Evolutionary conservation across 345 rosid genomes (phyloP).

Genomic region (Salix arbutifolia): DNA sequence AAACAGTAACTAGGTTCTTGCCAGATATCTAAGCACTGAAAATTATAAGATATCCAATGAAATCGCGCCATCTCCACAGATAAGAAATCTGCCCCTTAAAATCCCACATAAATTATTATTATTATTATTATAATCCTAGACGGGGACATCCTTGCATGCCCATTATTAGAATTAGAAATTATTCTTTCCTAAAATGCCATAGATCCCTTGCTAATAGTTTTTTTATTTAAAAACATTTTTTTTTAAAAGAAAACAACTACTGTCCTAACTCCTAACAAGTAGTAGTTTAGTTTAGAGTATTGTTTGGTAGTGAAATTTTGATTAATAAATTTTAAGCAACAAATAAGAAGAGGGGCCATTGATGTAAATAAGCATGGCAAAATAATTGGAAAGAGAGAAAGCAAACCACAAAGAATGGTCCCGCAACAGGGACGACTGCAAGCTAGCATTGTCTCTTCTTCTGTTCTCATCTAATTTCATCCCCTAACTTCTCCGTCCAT

Average conservation of each 20-base stretch:
- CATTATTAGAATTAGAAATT: too few species aligned
- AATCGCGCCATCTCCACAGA: conserved; percentile 35
- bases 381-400: conserved; percentile 21
- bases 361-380: conserved; percentile 10
- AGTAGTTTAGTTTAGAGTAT: background rate
- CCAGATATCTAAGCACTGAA: conserved; percentile 39
- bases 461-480: conserved; percentile 24
- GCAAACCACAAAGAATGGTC: conserved; percentile 8
- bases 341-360: background rate
- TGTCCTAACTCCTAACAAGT: background rate
- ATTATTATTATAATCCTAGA: too few species aligned
- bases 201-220: too few species aligned
- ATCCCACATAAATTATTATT: background rate
- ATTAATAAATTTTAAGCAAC: background rate
- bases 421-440: conserved; percentile 32
- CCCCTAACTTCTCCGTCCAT: conserved; percentile 1
- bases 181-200: too few species aligned
- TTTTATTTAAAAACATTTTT: too few species aligned
- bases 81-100: conserved; percentile 30
- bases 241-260: too few species aligned
- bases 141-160: too few species aligned
- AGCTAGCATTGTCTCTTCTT: conserved; percentile 44
- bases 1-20: background rate
- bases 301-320: background rate
- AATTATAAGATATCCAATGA: conserved; percentile 45